Percentiles rank a stretch among this genome's conserved stretches.
These are phyloP conservation scores for Candida parachauliodes DNA, from an alignment of 805 yeast species.

Conservation along the genomic window DNA sequence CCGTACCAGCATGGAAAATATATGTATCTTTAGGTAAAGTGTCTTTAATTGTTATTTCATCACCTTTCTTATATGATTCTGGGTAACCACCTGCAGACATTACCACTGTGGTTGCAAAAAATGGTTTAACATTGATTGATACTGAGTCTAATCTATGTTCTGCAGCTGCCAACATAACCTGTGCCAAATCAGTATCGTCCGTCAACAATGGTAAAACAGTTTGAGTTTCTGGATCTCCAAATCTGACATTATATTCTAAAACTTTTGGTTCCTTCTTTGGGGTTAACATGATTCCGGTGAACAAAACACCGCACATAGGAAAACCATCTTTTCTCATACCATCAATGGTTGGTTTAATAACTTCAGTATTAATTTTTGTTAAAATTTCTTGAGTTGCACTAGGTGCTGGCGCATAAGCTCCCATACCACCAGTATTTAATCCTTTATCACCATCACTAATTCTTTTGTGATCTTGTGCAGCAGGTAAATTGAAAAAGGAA, in stretches of 20 bases:
- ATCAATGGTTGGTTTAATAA: slow-evolving; percentile 86
- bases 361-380: slow-evolving; percentile 63
- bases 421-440: slow-evolving; percentile 99
- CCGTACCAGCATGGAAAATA: slow-evolving; percentile 97
- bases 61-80: slow-evolving; percentile 79
- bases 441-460: slow-evolving; percentile 92
- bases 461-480: slow-evolving; percentile 98
- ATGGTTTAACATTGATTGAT: slow-evolving; percentile 46
- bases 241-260: slow-evolving; percentile 94
- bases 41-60: slow-evolving; percentile 59
- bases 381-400: slow-evolving; percentile 77
- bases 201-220: slow-evolving; percentile 85
- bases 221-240: slow-evolving; percentile 99
- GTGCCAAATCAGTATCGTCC: slow-evolving; percentile 86
- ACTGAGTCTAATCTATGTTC: slow-evolving; percentile 92
- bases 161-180: slow-evolving; percentile 88
- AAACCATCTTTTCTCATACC: slow-evolving; percentile 95
- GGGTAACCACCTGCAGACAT: slow-evolving; percentile 98
- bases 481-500: slow-evolving; percentile 83
- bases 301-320: slow-evolving; percentile 94
- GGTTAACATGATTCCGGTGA: slow-evolving; percentile 92
- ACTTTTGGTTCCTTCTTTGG: slow-evolving; percentile 84
- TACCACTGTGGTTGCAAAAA: slow-evolving; percentile 83
- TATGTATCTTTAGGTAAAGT: slow-evolving; percentile 55
- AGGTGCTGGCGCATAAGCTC: slow-evolving; percentile 98